phyloP scores from a whole-genome alignment of 2,329 filamentous ascomycete species.

The Colletotrichum sp. region DNA sequence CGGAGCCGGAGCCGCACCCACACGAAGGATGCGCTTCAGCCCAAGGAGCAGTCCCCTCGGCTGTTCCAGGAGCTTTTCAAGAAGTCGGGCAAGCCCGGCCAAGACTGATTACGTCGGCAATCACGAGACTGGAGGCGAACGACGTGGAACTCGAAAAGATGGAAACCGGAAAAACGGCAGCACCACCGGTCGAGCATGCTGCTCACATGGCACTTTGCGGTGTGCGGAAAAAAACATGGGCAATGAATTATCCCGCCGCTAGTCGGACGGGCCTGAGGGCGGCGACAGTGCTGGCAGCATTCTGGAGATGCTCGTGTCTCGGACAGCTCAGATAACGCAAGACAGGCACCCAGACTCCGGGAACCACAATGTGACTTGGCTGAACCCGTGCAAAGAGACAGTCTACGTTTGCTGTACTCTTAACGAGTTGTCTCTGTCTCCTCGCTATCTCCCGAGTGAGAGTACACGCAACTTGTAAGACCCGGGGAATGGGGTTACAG shows the following conservation, averaged over 20 bases:
- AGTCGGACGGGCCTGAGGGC: background rate
- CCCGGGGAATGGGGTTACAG: background rate
- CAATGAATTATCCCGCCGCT: background rate
- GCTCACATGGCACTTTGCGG: background rate
- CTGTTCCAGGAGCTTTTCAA: conserved; percentile 5
- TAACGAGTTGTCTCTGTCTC: too few relatives aligned
- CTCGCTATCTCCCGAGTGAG: background rate
- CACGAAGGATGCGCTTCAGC: background rate
- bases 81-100: background rate
- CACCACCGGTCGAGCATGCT: background rate
- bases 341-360: background rate
- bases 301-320: background rate
- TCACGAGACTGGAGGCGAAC: background rate
- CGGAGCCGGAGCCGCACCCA: conserved; percentile 39
- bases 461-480: background rate
- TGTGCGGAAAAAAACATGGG: background rate
- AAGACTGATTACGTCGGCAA: background rate
- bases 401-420: background rate
- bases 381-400: background rate
- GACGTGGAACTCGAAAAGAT: background rate
- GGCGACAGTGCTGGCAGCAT: background rate
- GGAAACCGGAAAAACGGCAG: background rate
- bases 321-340: conserved; percentile 10
- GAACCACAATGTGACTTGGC: background rate
- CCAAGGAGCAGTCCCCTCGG: conserved; percentile 3